Conservation (phyloP, 257 asterid genomes). For the Solanum piurae region DNA sequence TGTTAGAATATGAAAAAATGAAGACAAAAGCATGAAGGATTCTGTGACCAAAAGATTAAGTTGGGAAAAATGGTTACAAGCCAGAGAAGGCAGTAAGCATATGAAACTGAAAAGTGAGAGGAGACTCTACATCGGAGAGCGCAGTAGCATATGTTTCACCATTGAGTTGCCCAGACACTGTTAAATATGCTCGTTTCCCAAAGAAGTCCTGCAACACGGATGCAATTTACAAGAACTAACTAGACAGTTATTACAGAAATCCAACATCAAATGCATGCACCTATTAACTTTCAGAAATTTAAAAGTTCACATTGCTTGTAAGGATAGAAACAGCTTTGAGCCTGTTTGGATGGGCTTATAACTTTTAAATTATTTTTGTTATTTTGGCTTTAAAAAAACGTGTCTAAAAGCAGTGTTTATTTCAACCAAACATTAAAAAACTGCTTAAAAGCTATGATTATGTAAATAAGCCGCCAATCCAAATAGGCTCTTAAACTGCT, state of each 20-base stretch:
- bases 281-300: neutral
- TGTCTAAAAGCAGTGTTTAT: neutral
- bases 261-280: neutral
- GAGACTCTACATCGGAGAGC: slow-evolving; percentile 65
- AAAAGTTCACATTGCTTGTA: neutral
- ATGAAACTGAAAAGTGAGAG: neutral
- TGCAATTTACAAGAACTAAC: neutral
- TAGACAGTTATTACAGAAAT: neutral
- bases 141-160: slow-evolving; percentile 99
- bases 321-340: neutral
- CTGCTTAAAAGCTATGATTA: neutral
- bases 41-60: neutral
- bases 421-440: neutral
- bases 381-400: neutral
- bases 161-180: slow-evolving; percentile 96
- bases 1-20: neutral
- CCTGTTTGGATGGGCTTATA: neutral
- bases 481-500: neutral
- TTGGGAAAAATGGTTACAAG: neutral
- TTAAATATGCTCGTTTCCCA: slow-evolving; percentile 89
- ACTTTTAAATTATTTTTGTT: neutral
- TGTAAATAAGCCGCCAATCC: neutral
- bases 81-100: neutral
- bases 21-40: neutral
- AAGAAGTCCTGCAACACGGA: slow-evolving; percentile 72